Percentiles rank a stretch among this genome's conserved stretches.
phyloP scores from a whole-genome alignment of 2,329 filamentous ascomycete genomes.

The Aspergillus sp. region DNA sequence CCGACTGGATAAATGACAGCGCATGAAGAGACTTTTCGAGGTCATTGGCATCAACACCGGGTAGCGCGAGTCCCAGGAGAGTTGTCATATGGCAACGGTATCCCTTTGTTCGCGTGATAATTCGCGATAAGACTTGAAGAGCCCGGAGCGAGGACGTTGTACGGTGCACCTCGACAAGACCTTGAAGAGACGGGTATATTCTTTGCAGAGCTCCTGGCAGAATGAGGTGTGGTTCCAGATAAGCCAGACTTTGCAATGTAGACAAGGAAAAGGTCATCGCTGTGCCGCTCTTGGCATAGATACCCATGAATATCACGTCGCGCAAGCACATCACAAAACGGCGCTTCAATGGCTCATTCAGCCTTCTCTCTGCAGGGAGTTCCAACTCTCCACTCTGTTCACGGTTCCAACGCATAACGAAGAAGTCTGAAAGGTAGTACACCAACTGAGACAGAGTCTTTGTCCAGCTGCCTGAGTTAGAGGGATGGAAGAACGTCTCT shows the following conservation, averaged over 20 bases:
- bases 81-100: conserved; percentile 95
- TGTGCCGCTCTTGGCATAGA: conserved; percentile 91
- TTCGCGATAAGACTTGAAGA: conserved; percentile 83
- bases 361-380: conserved; percentile 69
- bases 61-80: conserved; percentile 82
- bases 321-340: conserved; percentile 85
- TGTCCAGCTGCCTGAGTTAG: conserved; percentile 90
- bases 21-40: conserved; percentile 94
- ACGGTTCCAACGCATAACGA: conserved; percentile 95
- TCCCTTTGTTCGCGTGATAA: conserved; percentile 91
- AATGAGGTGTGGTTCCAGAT: conserved; percentile 84
- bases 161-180: conserved; percentile 91
- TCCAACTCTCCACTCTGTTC: conserved; percentile 91
- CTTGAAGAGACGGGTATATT: conserved; percentile 95
- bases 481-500: conserved; percentile 98
- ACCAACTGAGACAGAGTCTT: conserved; percentile 84
- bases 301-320: conserved; percentile 96
- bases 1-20: conserved; percentile 88
- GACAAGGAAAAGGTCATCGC: conserved; percentile 89
- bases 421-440: conserved; percentile 90
- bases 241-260: conserved; percentile 82
- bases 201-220: conserved; percentile 88
- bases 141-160: conserved; percentile 91
- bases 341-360: conserved; percentile 75
- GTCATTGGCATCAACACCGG: conserved; percentile 96